Evolutionary conservation across 2,329 filamentous ascomycete genomes (phyloP).

Genomic region (Emydomyces testavorans): DNA sequence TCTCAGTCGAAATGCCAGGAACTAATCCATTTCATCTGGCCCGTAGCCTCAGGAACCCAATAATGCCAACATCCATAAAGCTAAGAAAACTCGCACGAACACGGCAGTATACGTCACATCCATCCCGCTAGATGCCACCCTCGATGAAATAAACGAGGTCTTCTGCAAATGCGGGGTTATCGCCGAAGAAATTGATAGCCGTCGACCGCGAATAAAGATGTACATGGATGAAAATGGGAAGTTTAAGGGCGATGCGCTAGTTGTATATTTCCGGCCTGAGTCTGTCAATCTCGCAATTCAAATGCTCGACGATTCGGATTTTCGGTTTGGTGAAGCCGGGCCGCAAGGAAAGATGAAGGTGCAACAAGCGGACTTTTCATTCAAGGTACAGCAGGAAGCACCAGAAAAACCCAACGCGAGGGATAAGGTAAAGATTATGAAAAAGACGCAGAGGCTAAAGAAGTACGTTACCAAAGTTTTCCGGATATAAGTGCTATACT

Average conservation of each 20-base stretch:
- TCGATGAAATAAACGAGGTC: conserved; percentile 67
- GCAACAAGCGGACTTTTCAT: conserved; percentile 74
- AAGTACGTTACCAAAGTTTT: conserved; percentile 32
- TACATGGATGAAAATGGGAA: conserved; percentile 70
- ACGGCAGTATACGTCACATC: conserved; percentile 88
- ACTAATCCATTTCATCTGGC: neutral
- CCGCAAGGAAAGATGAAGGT: conserved; percentile 60
- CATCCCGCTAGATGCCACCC: conserved; percentile 65
- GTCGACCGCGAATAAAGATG: conserved; percentile 80
- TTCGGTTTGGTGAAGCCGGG: conserved; percentile 51
- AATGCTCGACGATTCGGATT: conserved; percentile 49
- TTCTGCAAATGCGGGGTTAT: conserved; percentile 89
- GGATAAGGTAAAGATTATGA: conserved; percentile 82
- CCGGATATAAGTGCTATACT: conserved; percentile 13
- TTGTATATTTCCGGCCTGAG: conserved; percentile 91
- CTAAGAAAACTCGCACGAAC: conserved; percentile 50
- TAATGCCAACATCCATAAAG: conserved; percentile 26
- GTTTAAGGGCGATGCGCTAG: conserved; percentile 86
- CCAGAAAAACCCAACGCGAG: conserved; percentile 43
- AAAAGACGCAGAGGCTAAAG: conserved; percentile 79
- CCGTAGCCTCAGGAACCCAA: conserved; percentile 17
- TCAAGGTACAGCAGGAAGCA: conserved; percentile 73
- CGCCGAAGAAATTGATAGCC: conserved; percentile 84
- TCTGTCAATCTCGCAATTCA: conserved; percentile 60
- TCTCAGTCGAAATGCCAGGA: neutral